Base-by-base conservation (phyloP, 2,329 filamentous ascomycete species). In the Incumbomyces lentus region DNA sequence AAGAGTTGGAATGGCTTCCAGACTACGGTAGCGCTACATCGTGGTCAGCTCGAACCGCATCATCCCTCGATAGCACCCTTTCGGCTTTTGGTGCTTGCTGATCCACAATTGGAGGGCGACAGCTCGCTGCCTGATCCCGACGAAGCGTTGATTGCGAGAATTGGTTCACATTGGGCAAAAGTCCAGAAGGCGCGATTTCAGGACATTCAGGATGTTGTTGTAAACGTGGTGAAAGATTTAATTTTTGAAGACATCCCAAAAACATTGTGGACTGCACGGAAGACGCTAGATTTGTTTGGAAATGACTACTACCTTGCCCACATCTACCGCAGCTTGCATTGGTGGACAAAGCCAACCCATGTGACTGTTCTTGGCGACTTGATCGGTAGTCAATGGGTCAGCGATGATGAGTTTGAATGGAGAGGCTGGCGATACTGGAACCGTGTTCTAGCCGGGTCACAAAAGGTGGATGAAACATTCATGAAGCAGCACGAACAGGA, bases 251-350 rank as follows among this genome's bases (percentile, higher is more conserved):
- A 95, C 62, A 67, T 88, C 2, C 80, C 79, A 6, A 75, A 78
- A 54, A 72, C 81, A 14, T 55, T 89, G 41, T 72, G 80, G 55
- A 81, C 80, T 1, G 69, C 75, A 42, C 77, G 86, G 53, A 98
- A 98, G 68, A 75, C 78, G 14, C 64, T 98, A 55, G 92, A 98
- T 64, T 76, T 95, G 1, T 78, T 88, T 59, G 92, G 92, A 3
- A 98, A 98, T 65, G 92, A 98, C 66, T 86, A 81, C 60, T 98
- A 96, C 64, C 76, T 98, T 29, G 86, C 85, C 16, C 92, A 98
- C 63, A 88, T 95, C 49, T 95, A 93, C 65, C 78, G 86, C 13
- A 84, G 81, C 0, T 66, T 95, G 41, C 75, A 78, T 55, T 94
- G 88, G 86, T 93, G 85, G 82, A 78, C 84, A 0, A 68, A 72